Evolutionary conservation across 2,329 filamentous ascomycete genomes (phyloP).

Genomic region (Diplodia intermedia): DNA sequence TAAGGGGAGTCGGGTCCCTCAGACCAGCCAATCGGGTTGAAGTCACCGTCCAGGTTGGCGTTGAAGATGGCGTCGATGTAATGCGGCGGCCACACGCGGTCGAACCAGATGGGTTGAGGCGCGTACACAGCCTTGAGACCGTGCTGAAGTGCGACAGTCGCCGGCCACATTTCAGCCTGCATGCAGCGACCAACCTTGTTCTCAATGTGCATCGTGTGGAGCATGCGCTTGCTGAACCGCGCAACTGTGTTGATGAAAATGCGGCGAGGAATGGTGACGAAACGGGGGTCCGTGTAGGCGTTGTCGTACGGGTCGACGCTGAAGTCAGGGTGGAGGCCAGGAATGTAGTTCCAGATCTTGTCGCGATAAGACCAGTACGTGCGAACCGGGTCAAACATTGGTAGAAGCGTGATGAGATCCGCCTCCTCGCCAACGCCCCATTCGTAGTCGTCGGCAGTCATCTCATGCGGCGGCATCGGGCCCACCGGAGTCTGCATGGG

Average conservation of each 20-base stretch:
- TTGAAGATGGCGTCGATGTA: conserved; percentile 84
- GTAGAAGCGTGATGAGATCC: conserved; percentile 89
- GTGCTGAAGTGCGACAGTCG: conserved; percentile 85
- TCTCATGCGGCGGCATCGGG: conserved; percentile 71
- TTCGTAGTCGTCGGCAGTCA: conserved; percentile 79
- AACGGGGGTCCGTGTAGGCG: conserved; percentile 59
- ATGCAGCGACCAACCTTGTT: conserved; percentile 87
- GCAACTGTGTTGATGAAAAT: conserved; percentile 89
- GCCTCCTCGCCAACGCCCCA: conserved; percentile 94
- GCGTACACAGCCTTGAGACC: conserved; percentile 91
- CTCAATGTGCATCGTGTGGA: conserved; percentile 89
- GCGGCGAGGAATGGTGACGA: conserved; percentile 67
- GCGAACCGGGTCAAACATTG: conserved; percentile 86
- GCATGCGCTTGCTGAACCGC: conserved; percentile 78
- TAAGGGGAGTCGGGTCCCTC: conserved; percentile 53
- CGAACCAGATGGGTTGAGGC: conserved; percentile 87
- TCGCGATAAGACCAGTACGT: conserved; percentile 74
- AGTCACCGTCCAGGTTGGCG: conserved; percentile 67
- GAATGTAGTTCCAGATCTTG: conserved; percentile 59
- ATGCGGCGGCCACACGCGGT: conserved; percentile 81
- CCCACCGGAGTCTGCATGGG: conserved; percentile 80
- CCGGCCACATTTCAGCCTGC: conserved; percentile 97
- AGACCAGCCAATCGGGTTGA: conserved; percentile 62
- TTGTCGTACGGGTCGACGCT: conserved; percentile 75
- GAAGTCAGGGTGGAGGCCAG: conserved; percentile 74